Base-by-base conservation (phyloP, 306 rosid genomes). In the Prunus campanulata region DNA sequence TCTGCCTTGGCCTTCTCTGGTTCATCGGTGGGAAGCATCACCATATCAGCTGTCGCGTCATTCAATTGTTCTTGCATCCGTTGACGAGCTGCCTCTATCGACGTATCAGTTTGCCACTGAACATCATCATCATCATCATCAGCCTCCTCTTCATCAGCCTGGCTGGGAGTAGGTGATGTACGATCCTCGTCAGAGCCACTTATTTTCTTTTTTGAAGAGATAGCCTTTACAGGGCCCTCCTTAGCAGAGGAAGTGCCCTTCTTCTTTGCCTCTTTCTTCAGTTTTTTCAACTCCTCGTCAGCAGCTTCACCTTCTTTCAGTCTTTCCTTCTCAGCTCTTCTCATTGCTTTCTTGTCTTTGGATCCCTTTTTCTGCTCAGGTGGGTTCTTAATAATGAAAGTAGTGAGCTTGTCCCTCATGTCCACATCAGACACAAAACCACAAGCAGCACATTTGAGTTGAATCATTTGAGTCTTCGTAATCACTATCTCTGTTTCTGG, bases 321-420 rank as follows among this genome's bases (percentile, higher is more conserved):
- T 20, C 93, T 82, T 76, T 89, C 93, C 70, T 87, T 89, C 82
- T 89, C 93, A 78, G 93, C 93, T 67, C 88, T 89, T 78, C 93
- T 79, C 93, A 89, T 77, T 32, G 86, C 91, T 72, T 89, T 89
- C 85, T 89, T 89, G 66, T 89, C 90, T 54, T 89, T 89, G 22
- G 89, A 77, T 56, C 88, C 91, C 75, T 87, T 89, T 81, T 87
- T 89, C 2, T 63, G 25, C 65, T 89, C 93, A 7, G 93, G 91
- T 69, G 93, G 93, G 68, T 89, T 89, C 84, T 89, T 89, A 12
- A 89, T 8, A 65, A 89, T 89, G 79, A 89, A 89, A 4, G 88
- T 85, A 8, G 93, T 87, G 39, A 89, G 84, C 78, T 89, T 89
- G 88, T 87, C 91, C 80, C 93, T 87, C 93, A 89, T 89, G 71